A percentile compares a stretch with the other conserved stretches of the same genome.
phyloP scores from a whole-genome alignment of 345 rosid genomes.

The Eucalyptus decipiens region DNA sequence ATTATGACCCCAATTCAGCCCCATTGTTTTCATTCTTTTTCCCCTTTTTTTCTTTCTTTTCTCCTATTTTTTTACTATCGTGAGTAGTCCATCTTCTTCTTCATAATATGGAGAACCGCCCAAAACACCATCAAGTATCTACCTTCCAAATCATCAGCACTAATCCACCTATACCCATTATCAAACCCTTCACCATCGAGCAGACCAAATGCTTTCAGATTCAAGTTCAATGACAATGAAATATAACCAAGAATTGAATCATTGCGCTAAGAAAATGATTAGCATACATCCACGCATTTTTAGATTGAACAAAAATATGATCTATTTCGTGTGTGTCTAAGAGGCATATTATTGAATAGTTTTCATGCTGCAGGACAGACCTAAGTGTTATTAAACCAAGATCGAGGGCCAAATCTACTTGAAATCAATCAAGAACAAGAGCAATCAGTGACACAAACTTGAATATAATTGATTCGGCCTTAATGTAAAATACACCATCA shows the following conservation, averaged over 20 bases:
- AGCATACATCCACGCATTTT: neutral
- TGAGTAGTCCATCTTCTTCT: neutral
- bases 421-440: neutral
- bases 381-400: neutral
- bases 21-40: neutral
- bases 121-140: neutral
- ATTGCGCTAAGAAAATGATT: neutral
- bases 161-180: neutral
- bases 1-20: neutral
- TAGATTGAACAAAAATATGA: neutral
- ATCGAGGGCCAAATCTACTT: neutral
- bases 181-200: neutral
- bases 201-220: neutral
- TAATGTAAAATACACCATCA: neutral
- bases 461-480: neutral
- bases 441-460: neutral
- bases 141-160: neutral
- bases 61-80: too few species aligned
- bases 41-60: too few species aligned
- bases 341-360: neutral
- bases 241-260: neutral
- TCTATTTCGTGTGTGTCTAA: neutral
- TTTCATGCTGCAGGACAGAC: too few species aligned
- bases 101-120: neutral
- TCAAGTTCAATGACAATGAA: neutral